A percentile compares a stretch with the other conserved stretches of the same genome.
Evolutionary conservation across 768 basidiomycete species (phyloP).

Genomic region (Mycena venus): DNA sequence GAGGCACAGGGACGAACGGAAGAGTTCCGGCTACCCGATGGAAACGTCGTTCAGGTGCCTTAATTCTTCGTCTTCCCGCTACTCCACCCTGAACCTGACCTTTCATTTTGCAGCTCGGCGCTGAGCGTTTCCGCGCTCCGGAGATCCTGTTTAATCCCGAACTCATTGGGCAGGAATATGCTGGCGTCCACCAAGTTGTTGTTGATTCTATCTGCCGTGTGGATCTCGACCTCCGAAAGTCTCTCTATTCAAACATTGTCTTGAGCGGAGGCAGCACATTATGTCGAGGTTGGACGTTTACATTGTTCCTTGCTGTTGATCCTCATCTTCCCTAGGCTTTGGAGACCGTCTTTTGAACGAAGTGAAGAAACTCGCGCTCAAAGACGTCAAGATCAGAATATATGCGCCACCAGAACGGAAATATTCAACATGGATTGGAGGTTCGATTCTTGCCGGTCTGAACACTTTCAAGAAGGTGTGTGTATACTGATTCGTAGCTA

Average conservation of each 20-base stretch:
- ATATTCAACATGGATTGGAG: conserved; percentile 97
- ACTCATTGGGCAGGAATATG: conserved; percentile 94
- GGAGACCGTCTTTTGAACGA: conserved; percentile 97
- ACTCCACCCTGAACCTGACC: conserved; percentile 34
- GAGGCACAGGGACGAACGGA: conserved; percentile 83
- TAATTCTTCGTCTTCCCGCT: conserved; percentile 20
- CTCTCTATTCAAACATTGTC: conserved; percentile 95
- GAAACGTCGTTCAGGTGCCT: conserved; percentile 89
- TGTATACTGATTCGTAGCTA: conserved; percentile 22
- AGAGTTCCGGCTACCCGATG: conserved; percentile 95
- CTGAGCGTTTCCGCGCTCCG: conserved; percentile 96
- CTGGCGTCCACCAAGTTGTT: conserved; percentile 97
- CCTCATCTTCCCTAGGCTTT: conserved; percentile 69
- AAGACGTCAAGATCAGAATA: conserved; percentile 99
- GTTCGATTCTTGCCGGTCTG: conserved; percentile 94
- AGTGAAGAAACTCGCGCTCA: conserved; percentile 94
- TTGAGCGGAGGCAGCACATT: conserved; percentile 97
- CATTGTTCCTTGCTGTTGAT: background rate
- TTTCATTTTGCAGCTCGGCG: conserved; percentile 75
- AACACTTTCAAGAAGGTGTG: conserved; percentile 97
- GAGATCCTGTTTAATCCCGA: conserved; percentile 99
- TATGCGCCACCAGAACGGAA: conserved; percentile 99
- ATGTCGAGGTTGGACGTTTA: conserved; percentile 79
- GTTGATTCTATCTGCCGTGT: conserved; percentile 98
- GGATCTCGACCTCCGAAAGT: conserved; percentile 96